A percentile compares a stretch with the other conserved stretches of the same genome.
phyloP scores from a whole-genome alignment of 2,329 filamentous ascomycete genomes.

The Huntiella abstrusa region DNA sequence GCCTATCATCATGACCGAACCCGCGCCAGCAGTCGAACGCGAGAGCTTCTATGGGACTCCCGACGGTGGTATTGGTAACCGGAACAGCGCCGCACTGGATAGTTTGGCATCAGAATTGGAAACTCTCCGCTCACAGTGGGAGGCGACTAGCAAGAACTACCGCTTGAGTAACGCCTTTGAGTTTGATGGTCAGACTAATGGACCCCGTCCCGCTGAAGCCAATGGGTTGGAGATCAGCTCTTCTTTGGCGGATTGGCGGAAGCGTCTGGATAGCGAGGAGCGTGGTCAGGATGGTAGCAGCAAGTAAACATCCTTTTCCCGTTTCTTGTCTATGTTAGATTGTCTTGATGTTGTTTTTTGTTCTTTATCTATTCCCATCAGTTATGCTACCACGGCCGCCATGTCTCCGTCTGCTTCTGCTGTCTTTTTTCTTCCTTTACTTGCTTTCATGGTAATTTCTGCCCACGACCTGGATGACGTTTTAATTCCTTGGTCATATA shows the following conservation, averaged over 20 bases:
- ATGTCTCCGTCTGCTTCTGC: neutral
- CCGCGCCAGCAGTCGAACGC: slow-evolving; percentile 26
- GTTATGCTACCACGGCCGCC: neutral
- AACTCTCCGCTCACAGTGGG: slow-evolving; percentile 78
- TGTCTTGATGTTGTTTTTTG: neutral
- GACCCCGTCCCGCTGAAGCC: slow-evolving; percentile 25
- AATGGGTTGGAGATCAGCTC: slow-evolving; percentile 38
- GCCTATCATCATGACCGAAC: slow-evolving; percentile 5
- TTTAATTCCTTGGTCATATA: neutral
- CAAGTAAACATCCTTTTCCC: slow-evolving; percentile 16
- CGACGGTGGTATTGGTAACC: slow-evolving; percentile 28
- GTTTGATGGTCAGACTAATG: slow-evolving; percentile 38
- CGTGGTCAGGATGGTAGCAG: slow-evolving; percentile 16
- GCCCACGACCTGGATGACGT: slow-evolving; percentile 4
- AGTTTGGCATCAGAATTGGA: slow-evolving; percentile 85
- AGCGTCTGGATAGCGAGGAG: slow-evolving; percentile 44
- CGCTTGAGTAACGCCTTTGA: slow-evolving; percentile 79
- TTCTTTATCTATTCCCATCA: slow-evolving; percentile 4
- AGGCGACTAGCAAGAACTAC: slow-evolving; percentile 89
- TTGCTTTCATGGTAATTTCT: slow-evolving; percentile 9
- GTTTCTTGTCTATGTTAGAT: neutral
- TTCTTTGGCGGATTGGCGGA: slow-evolving; percentile 63
- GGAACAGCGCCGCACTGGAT: slow-evolving; percentile 57
- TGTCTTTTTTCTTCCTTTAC: slow-evolving; percentile 13
- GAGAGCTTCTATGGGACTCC: slow-evolving; percentile 46